Evolutionary conservation across 495 filamentous ascomycete species (phyloP), one percentile per base, ranked within the genome.

Genomic region (Cairneyella variabilis): DNA sequence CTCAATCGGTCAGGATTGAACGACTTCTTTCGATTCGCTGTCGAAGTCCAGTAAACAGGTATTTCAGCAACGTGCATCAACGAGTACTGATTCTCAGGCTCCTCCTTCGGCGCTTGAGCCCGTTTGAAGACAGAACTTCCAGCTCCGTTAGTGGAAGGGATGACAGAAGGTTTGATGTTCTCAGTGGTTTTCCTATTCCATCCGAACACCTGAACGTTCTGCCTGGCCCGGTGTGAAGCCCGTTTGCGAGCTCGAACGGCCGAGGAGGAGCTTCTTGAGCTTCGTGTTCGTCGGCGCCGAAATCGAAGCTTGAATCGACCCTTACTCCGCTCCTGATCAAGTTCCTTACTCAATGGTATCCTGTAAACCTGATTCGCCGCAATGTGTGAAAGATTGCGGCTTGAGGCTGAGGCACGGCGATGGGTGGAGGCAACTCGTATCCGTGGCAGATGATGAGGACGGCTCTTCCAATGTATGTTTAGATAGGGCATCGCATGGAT

Each of bases 381-480:
- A 6, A 49, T 55, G 7, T 64, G 66, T 2, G 75, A 74, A 22
- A 48, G 26, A 17, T 20, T 42, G 2, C 51, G 38, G 26, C 44
- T 51, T 3, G n/a, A 17, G 11, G 46, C 22, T 12, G 46, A 55
- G 32, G 61, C 27, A 3, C 30, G 27, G 22, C 44, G 59, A 27
- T 59, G 52, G 46, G 53, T 59, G 46, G 59, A 58, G 48, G 63
- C 57, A 47, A 63, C 54, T 53, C 46, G 49, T 42, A 69, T 65
- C 50, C 64, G 66, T 20, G 72, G 71, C 54, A 68, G 69, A 64
- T 57, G 53, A 61, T 69, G 64, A 63, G 68, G 68, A 67, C 67
- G 71, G 60, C 71, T 70, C 57, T 72, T 72, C 71, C 74, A 78
- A 69, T 71, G 65, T 62, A 75, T 71, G 67, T 66, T 70, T 65